phyloP scores from a whole-genome alignment of 2,329 filamentous ascomycete genomes.

The Elsinoe arachidis region DNA sequence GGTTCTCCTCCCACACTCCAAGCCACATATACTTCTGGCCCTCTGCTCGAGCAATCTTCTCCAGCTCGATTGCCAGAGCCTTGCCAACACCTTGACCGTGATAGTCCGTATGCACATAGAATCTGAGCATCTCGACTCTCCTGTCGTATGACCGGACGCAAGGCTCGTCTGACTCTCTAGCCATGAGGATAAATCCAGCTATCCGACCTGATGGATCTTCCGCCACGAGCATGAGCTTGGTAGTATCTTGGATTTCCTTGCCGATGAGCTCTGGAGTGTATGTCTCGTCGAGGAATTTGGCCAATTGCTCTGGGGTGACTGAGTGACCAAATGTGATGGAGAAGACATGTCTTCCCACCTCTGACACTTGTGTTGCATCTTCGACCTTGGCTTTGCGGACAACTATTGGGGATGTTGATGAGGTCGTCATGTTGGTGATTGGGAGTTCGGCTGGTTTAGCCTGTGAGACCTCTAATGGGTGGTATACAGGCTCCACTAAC shows the following conservation, averaged over 20 bases:
- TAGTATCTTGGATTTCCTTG: slow-evolving; percentile 22
- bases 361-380: slow-evolving; percentile 27
- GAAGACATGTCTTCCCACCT: slow-evolving; percentile 27
- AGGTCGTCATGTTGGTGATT: not conserved
- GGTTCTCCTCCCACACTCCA: slow-evolving; percentile 43
- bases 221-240: slow-evolving; percentile 25
- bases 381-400: slow-evolving; percentile 23
- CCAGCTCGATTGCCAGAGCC: slow-evolving; percentile 24
- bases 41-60: slow-evolving; percentile 29
- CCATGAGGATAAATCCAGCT: slow-evolving; percentile 37
- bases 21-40: slow-evolving; percentile 37
- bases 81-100: slow-evolving; percentile 36
- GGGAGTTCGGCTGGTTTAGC: no score
- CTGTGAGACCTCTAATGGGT: no score
- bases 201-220: slow-evolving; percentile 20
- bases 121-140: slow-evolving; percentile 35
- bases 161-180: slow-evolving; percentile 30
- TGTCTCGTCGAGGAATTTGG: slow-evolving; percentile 31
- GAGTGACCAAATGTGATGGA: slow-evolving; percentile 36
- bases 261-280: slow-evolving; percentile 27
- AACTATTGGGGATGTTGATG: not conserved
- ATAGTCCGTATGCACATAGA: slow-evolving; percentile 32
- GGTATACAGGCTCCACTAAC: no score
- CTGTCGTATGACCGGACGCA: slow-evolving; percentile 27
- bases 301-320: slow-evolving; percentile 30